Base-by-base conservation (phyloP, 371 early-diverging fungal species). In the Umbelopsis sp. region DNA sequence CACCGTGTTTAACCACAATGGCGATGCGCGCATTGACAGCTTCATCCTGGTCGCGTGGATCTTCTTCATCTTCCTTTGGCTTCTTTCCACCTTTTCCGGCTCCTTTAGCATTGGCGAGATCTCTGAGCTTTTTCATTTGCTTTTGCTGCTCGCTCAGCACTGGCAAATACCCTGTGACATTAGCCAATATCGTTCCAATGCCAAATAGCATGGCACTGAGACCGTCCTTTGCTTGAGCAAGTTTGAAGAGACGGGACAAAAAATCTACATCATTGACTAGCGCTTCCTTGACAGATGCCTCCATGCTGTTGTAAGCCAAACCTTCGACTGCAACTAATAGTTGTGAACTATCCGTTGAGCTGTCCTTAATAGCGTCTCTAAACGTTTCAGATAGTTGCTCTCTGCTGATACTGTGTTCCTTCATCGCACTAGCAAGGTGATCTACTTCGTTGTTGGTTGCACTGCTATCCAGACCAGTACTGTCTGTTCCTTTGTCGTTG, bases 111-210 rank as follows among this genome's bases (percentile, higher is more conserved):
- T 85, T 84, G 4, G 90, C 87, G 66, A 94, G 74, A 44, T 89
- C 89, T 37, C 88, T 81, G 50, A 97, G 70, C 73, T 93, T 92
- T 50, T 87, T 79, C 76, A 94, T 80, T 67, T 95, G 94, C 73
- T 91, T 82, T 74, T 97, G 91, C 71, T 95, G 93, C 20, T 91
- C 91, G 50, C 86, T 86, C 35, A 94, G 75, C 12, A 87, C 83
- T 37, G 85, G 87, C 50, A 83, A 80, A 77, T 91, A 91, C 41
- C 77, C 79, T 1, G 93, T 93, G 45, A 96, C 70, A 72, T 95
- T 93, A 16, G 77, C 74, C 51, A 93, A 76, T 20, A 93, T 88
- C 22, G 85, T 86, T 44, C 88, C 89, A 14, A 93, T 72, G 16
- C 93, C 94, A 74, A 89, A 95, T 37, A 85, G 72, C 3, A 87